Base-by-base conservation (phyloP, 495 filamentous ascomycete species). In the Achaetomiella virescens region DNA sequence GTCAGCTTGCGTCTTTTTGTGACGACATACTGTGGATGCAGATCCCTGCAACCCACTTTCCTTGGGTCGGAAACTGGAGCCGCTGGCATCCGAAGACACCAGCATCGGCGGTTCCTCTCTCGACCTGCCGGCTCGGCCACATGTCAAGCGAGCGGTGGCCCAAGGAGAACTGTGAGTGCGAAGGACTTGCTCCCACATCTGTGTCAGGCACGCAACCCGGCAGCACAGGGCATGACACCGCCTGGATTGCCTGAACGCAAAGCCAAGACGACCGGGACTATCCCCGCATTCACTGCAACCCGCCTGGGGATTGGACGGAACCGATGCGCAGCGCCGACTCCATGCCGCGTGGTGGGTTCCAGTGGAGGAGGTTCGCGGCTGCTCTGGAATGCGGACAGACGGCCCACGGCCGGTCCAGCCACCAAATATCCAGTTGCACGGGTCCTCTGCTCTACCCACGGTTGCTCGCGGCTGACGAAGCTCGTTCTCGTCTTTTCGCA, bases 11-110 rank as follows among this genome's bases (percentile, higher is more conserved):
- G 36, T 14, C 20, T 12, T n/a, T 31, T 31, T 31, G 27, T 31
- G 27, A 9, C 5, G 9, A 31, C n/a, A n/a, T 25, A 17, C 14
- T 17, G 37, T 36, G 57, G 57, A 59, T 59, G 43, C 20, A 48
- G 53, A 60, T 52, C 53, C 58, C 36, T 61, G 58, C 48, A 37
- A 27, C 18, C n/a, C n/a, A 38, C 47, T 52, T 25, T 24, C 56
- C 37, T 43, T 22, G 46, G 11, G 38, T 43, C 21, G 38, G 43
- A 49, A 44, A 11, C 44, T 37, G 24, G 35, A 20, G 40, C 43
- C 36, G 48, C 22, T 25, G 15, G 8, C 41, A 24, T 12, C 25
- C 18, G 18, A 22, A 9, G 18, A 47, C 44, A 31, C 42, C 41
- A 25, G 46, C 14, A 55, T 10, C 52, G 25, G 44, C 25, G 31